Evolutionary conservation across 2,329 filamentous ascomycete genomes (phyloP).

Genomic region (Sphaceloma murrayae): DNA sequence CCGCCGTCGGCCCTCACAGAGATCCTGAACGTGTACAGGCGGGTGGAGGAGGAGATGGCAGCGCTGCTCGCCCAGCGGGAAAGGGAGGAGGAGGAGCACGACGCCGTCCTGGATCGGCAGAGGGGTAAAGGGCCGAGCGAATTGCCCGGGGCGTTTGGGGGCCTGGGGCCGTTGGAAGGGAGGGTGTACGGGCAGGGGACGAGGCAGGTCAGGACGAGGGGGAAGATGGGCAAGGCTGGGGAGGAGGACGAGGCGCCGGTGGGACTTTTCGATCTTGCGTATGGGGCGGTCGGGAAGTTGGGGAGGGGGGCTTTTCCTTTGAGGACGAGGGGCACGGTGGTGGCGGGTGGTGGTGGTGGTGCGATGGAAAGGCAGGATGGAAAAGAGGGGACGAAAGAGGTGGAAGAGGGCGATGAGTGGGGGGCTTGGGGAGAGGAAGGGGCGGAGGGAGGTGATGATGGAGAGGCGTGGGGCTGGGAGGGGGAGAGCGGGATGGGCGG

Average conservation of each 20-base stretch:
- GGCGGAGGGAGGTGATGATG: constrained; percentile 9
- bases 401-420: constrained; percentile 10
- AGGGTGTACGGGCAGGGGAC: constrained; percentile 33
- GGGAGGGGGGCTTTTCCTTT: constrained; percentile 40
- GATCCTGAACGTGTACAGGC: constrained; percentile 63
- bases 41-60: constrained; percentile 69
- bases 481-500: no score
- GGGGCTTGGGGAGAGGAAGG: constrained; percentile 3
- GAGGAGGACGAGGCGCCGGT: constrained; percentile 41
- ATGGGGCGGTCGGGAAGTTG: constrained; percentile 41
- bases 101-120: constrained; percentile 34
- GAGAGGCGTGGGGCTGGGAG: constrained; percentile 13
- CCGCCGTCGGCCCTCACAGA: constrained; percentile 61
- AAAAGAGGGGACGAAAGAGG: not conserved
- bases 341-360: not conserved
- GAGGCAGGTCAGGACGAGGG: constrained; percentile 34
- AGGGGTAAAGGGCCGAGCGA: constrained; percentile 44
- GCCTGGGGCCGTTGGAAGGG: constrained; percentile 28
- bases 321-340: constrained; percentile 20
- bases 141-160: constrained; percentile 35
- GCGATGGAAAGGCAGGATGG: not conserved
- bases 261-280: constrained; percentile 45
- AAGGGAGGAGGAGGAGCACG: constrained; percentile 60
- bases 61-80: constrained; percentile 56
- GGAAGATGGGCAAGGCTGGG: constrained; percentile 22